Evolutionary conservation across 2,329 filamentous ascomycete genomes (phyloP), one percentile per base, ranked within the genome.

Genomic region (Cladosporium sp.): DNA sequence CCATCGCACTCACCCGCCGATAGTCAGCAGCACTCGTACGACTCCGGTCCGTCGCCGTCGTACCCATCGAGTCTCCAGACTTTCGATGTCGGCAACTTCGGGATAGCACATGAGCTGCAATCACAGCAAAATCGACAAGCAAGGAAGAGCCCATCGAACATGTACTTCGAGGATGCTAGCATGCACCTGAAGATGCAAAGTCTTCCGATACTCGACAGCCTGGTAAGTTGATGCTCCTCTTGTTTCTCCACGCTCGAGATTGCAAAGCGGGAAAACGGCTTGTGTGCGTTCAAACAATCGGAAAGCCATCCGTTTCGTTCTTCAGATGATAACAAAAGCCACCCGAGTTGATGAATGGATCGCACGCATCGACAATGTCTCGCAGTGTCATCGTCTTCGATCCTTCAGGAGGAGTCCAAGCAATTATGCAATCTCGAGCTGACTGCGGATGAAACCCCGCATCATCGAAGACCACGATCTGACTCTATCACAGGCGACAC

Each of bases 181-280:
- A 77, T 79, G 74, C 79, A 80, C 64, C 73, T 87, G 68, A 85
- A 86, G 71, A 82, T 87, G 24, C 83, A 88, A 69, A 88, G 86
- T 73, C 74, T 89, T 36, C 83, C 86, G 11, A 85, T 88, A 36
- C 76, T 89, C 26, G 86, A 89, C 67, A 88, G 87, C 68, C 73
- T 88, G 73, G 86, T 88, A 78, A 71, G 82, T 75, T 8, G 28
- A 28, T 24, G 24, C 5, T 1, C 21, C 2, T 30, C 36, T 38
- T 30, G 5, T 18, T n/a, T 34, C 32, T 12, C 15, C n/a, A 26
- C 54, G 44, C 34, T 58, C 15, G 18, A 21, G 52, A 55, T 12
- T 34, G 52, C 15, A 8, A 34, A 32, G 8, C 18, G 10, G 7
- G 3, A 21, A 21, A 11, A 21, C n/a, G 41, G 6, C 10, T 5